Base-by-base conservation (phyloP, 1,284 basidiomycete genomes). In the Boletus sp. region DNA sequence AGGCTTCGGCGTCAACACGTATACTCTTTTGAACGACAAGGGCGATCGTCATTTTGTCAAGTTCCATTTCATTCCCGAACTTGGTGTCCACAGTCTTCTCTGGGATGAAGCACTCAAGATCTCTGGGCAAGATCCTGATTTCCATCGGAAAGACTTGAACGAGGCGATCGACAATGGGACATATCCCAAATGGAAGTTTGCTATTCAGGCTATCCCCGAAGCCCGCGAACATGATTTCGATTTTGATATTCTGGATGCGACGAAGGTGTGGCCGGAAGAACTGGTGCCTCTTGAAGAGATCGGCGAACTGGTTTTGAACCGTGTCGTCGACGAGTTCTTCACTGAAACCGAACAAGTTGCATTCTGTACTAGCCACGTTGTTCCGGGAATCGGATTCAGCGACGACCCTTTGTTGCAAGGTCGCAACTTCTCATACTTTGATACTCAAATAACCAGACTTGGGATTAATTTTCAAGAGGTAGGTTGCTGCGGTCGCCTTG, bases 31-130 rank as follows among this genome's bases (percentile, higher is more conserved):
- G 56, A 92, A 92, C 64, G 77, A 75, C 0, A 69, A 81, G 18
- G 85, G 85, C 52, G 81, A 91, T 66, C 81, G 84, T 1, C 80
- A 81, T 59, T 94, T 93, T 65, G 92, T 93, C 73, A 94, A 94
- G 73, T 94, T 92, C 73, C 91, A 94, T 72, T 91, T 84, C 78
- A 83, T 84, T 41, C 90, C 91, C 0, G 86, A 91, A 69, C 81
- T 92, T 20, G 92, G 92, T 22, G 86, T 89, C 6, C 89, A 94
- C 68, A 89, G 84, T 58, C 74, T 94, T n/a, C 76, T 87, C 13
- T 94, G 92, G 91, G 92, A 94, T 61, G 92, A 94, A 66, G 89
- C 89, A 0, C 76, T 94, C 58, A 94, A 94, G 71, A 81, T 94
- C 48, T 70, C 70, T n/a, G 91, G 92, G 2, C 90, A 90, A 67